These are phyloP conservation scores for Tetrahymena elliotti DNA, from an alignment of 73 alveolate genomes.

Conservation along the genomic window DNA sequence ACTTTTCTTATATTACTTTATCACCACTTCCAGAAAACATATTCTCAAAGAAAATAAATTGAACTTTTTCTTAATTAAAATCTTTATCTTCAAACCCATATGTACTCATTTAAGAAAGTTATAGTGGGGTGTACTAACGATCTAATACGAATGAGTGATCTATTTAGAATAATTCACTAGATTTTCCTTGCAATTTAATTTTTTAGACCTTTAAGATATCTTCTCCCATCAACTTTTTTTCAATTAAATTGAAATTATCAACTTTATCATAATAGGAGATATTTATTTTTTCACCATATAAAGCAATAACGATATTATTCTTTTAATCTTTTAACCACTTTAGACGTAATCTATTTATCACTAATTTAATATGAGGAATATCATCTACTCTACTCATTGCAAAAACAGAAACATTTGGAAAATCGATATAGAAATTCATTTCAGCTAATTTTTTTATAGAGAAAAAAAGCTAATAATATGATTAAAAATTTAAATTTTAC, in stretches of 20 bases:
- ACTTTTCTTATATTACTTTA: neutral
- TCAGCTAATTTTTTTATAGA: neutral
- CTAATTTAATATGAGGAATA: neutral
- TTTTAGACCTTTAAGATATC: neutral
- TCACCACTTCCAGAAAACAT: neutral
- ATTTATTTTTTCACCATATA: slow-evolving; percentile 6
- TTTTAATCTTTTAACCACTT: slow-evolving; percentile 6
- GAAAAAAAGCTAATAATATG: too few species aligned
- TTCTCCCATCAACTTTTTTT: slow-evolving; percentile 15
- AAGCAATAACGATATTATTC: neutral
- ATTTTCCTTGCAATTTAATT: neutral
- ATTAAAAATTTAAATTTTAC: neutral
- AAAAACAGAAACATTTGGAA: slow-evolving; percentile 8
- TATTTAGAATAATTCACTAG: neutral
- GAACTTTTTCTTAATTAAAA: neutral
- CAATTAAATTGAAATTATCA: neutral
- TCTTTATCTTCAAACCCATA: neutral
- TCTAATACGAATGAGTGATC: neutral
- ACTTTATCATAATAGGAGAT: slow-evolving; percentile 20
- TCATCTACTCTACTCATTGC: slow-evolving; percentile 1
- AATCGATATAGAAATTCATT: slow-evolving; percentile 29
- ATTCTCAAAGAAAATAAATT: neutral
- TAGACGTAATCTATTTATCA: slow-evolving; percentile 17
- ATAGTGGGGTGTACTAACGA: neutral
- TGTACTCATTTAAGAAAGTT: neutral